Conservation (phyloP, 2,329 filamentous ascomycete genomes). For the Venturia nashicola region DNA sequence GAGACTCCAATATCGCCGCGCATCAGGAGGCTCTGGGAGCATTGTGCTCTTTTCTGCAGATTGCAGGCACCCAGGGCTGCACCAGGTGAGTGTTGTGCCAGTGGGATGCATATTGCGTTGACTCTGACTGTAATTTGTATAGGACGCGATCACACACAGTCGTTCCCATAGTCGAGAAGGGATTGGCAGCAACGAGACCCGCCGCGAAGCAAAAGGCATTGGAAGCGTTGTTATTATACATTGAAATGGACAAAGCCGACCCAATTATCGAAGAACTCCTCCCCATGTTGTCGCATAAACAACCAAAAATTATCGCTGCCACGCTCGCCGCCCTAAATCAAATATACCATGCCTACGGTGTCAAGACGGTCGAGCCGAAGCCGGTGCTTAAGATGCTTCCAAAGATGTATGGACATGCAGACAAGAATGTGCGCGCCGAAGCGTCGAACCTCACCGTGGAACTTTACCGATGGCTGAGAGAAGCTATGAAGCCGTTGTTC, state of each 20-base stretch:
- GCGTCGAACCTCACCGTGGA: conserved; percentile 86
- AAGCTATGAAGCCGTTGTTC: conserved; percentile 97
- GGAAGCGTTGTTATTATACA: conserved; percentile 76
- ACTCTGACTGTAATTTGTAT: conserved; percentile 10
- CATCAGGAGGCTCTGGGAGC: conserved; percentile 86
- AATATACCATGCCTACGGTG: conserved; percentile 89
- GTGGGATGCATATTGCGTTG: not conserved
- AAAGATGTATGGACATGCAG: conserved; percentile 87
- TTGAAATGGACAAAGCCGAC: conserved; percentile 77
- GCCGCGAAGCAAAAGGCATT: conserved; percentile 78
- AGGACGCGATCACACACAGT: conserved; percentile 67
- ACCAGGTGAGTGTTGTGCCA: conserved; percentile 39
- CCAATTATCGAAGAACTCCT: conserved; percentile 86
- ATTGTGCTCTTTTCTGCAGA: conserved; percentile 86
- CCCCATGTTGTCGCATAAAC: conserved; percentile 72
- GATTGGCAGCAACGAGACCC: conserved; percentile 73
- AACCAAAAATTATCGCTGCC: conserved; percentile 74
- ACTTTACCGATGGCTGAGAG: conserved; percentile 90
- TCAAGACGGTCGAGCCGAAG: conserved; percentile 88
- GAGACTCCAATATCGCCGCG: conserved; percentile 91
- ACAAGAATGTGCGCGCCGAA: conserved; percentile 95
- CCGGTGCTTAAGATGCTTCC: conserved; percentile 77
- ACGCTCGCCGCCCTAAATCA: conserved; percentile 65
- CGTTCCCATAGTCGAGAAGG: conserved; percentile 77
- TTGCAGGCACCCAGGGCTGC: conserved; percentile 68